Percentiles rank a stretch among this genome's conserved stretches.
Conservation (phyloP, 108 stramenopile species). For the Skeletonema potamos region DNA sequence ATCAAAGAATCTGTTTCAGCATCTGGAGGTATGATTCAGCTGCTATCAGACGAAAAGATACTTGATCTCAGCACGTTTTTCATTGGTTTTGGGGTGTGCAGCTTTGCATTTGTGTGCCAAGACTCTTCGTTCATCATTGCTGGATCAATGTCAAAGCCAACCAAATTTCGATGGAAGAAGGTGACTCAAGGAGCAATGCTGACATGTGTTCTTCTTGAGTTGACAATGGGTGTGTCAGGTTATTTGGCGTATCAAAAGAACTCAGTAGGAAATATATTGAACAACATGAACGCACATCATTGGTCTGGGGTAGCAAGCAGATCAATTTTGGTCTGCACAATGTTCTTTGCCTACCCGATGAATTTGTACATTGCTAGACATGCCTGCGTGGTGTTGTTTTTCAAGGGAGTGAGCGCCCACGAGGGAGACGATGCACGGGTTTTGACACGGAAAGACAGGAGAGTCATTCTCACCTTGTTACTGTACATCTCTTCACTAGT, state of each 20-base stretch:
- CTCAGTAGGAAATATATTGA: slow-evolving; percentile 71
- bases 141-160: slow-evolving; percentile 69
- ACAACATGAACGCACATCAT: slow-evolving; percentile 57
- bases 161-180: slow-evolving; percentile 67
- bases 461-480: slow-evolving; percentile 32
- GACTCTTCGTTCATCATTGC: slow-evolving; percentile 88
- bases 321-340: slow-evolving; percentile 60
- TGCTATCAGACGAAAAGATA: slow-evolving; percentile 27
- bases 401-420: slow-evolving; percentile 76
- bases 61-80: slow-evolving; percentile 63
- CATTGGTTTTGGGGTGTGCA: slow-evolving; percentile 78
- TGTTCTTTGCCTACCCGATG: slow-evolving; percentile 86
- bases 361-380: slow-evolving; percentile 84
- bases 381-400: slow-evolving; percentile 72
- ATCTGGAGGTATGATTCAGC: slow-evolving; percentile 19
- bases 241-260: slow-evolving; percentile 65
- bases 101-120: slow-evolving; percentile 90
- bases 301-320: slow-evolving; percentile 35
- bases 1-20: slow-evolving; percentile 23
- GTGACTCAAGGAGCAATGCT: slow-evolving; percentile 56
- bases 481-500: slow-evolving; percentile 39
- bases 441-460: slow-evolving; percentile 26
- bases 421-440: slow-evolving; percentile 62
- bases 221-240: slow-evolving; percentile 57
- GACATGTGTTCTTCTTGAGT: slow-evolving; percentile 51